Evolutionary conservation across 108 stramenopile genomes (phyloP).

Genomic region (Stephanodiscus triporus): DNA sequence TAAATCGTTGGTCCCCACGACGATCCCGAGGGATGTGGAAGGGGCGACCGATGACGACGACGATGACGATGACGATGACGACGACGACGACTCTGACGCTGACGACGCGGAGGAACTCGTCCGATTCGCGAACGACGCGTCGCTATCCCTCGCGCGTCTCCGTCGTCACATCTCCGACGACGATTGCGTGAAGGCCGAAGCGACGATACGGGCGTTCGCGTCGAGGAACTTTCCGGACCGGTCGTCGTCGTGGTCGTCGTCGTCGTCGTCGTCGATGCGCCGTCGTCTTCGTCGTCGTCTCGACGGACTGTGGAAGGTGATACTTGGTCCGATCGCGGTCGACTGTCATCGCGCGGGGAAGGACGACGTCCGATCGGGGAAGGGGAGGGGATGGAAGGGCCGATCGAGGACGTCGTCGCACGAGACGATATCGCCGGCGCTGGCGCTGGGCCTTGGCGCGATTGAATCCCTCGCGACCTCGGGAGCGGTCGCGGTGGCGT

Average conservation of each 20-base stretch:
- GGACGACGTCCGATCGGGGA: neutral
- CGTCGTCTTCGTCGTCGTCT: neutral
- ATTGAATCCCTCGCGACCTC: neutral
- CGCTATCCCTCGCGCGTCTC: too few relatives aligned
- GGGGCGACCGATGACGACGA: too few relatives aligned
- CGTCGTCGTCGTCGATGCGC: neutral
- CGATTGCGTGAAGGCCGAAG: neutral
- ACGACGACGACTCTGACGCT: neutral
- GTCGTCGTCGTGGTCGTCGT: neutral
- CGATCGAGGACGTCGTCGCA: too few relatives aligned
- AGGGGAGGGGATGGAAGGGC: too few relatives aligned
- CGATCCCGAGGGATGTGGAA: too few relatives aligned
- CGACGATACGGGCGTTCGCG: neutral
- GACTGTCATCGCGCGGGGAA: neutral
- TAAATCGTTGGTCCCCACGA: too few relatives aligned
- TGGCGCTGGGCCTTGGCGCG: neutral
- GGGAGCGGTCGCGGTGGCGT: neutral
- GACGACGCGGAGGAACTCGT: too few relatives aligned
- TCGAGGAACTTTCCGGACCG: neutral
- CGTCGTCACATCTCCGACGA: too few relatives aligned
- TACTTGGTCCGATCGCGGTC: neutral
- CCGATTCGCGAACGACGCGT: too few relatives aligned
- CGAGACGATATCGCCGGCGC: neutral
- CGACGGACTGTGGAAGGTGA: neutral
- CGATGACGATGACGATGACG: neutral